A percentile compares a stretch with the other conserved stretches of the same genome.
Evolutionary conservation across 1,139 yeast species (phyloP).

Genomic region (Magnusiomyces starmeri): DNA sequence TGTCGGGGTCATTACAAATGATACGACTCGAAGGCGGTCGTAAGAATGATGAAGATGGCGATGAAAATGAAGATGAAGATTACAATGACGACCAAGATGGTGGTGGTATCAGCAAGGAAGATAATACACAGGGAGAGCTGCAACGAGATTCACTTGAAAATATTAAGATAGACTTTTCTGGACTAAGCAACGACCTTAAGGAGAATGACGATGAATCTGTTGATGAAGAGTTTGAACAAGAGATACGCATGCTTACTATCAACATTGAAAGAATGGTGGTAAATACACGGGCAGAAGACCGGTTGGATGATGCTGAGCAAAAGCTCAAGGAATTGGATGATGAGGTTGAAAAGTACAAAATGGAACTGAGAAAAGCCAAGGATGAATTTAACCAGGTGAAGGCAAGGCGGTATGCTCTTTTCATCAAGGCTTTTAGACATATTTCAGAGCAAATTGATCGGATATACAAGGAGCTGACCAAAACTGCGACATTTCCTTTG

Average conservation of each 20-base stretch:
- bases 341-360: constrained; percentile 59
- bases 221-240: constrained; percentile 38
- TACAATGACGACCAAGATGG: constrained; percentile 17
- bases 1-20: constrained; percentile 49
- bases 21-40: constrained; percentile 37
- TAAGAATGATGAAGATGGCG: constrained; percentile 25
- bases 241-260: constrained; percentile 47
- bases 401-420: constrained; percentile 50
- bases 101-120: too few species aligned
- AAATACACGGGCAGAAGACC: constrained; percentile 70
- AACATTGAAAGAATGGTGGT: constrained; percentile 64
- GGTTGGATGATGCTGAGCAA: constrained; percentile 61
- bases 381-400: constrained; percentile 56
- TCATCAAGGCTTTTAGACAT: constrained; percentile 69
- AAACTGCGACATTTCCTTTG: constrained; percentile 45
- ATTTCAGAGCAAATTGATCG: constrained; percentile 65
- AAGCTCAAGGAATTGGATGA: constrained; percentile 54
- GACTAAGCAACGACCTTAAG: constrained; percentile 42
- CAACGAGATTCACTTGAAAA: constrained; percentile 32
- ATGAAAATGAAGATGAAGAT: constrained; percentile 34
- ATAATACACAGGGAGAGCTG: too few species aligned
- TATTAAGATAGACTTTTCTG: constrained; percentile 50
- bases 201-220: constrained; percentile 32
- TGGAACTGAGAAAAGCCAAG: constrained; percentile 49
- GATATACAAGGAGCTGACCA: constrained; percentile 84